A percentile compares a stretch with the other conserved stretches of the same genome.
phyloP scores from a whole-genome alignment of 345 rosid genomes.

The Moricandia moricandioides region DNA sequence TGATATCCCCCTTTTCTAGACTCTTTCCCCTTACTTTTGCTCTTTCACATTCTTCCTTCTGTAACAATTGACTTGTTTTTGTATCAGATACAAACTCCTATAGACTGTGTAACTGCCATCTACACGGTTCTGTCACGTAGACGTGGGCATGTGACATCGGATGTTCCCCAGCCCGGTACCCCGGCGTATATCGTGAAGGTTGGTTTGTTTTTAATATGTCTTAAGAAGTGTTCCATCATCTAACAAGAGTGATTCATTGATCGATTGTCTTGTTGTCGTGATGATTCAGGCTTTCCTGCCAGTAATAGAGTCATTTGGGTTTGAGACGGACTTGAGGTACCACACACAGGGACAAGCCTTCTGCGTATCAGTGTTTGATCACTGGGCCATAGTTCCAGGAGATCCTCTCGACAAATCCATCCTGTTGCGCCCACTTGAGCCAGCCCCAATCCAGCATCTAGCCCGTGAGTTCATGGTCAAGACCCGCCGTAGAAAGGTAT shows the following conservation, averaged over 20 bases:
- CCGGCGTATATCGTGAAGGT: constrained; percentile 91
- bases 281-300: constrained; percentile 62
- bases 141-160: constrained; percentile 96
- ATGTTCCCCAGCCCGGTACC: constrained; percentile 98
- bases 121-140: constrained; percentile 90
- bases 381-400: constrained; percentile 92
- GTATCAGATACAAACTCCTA: constrained; percentile 93
- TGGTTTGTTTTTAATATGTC: background rate
- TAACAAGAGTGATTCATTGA: background rate
- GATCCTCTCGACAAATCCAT: constrained; percentile 92
- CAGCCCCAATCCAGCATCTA: constrained; percentile 86
- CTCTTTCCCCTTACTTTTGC: background rate
- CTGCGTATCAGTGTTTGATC: constrained; percentile 75
- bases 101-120: constrained; percentile 94
- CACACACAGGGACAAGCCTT: constrained; percentile 93
- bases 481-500: constrained; percentile 80
- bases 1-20: constrained; percentile 6
- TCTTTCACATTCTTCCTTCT: background rate
- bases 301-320: constrained; percentile 86
- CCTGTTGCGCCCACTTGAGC: constrained; percentile 79
- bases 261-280: background rate
- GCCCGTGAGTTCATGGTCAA: constrained; percentile 63
- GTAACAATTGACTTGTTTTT: background rate
- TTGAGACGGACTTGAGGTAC: constrained; percentile 90
- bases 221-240: background rate